A percentile compares a stretch with the other conserved stretches of the same genome.
phyloP scores from a whole-genome alignment of 1,284 basidiomycete species.

The Ceratorhiza oryzae-sativae region DNA sequence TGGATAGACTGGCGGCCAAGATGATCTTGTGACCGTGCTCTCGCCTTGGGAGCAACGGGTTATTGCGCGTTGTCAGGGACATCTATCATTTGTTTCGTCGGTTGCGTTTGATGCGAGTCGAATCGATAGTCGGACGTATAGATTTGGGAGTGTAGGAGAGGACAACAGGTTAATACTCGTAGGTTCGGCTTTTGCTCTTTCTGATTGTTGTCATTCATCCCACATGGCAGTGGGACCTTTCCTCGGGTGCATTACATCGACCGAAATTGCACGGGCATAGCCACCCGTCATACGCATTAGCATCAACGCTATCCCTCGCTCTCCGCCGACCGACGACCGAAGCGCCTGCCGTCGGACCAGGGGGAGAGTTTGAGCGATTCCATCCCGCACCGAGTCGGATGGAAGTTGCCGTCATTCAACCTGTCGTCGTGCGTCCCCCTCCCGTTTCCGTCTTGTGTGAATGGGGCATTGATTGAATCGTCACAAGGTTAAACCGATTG shows the following conservation, averaged over 20 bases:
- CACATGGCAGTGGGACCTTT: constrained; percentile 83
- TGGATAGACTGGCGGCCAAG: constrained; percentile 80
- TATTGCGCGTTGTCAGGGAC: constrained; percentile 96
- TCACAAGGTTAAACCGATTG: constrained; percentile 75
- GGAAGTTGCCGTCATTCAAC: constrained; percentile 90
- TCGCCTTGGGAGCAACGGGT: constrained; percentile 91
- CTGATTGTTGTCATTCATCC: too few species aligned
- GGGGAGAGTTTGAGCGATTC: constrained; percentile 52
- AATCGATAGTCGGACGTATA: constrained; percentile 84
- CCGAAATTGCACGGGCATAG: constrained; percentile 69
- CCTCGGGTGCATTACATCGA: constrained; percentile 75
- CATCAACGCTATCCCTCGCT: constrained; percentile 73
- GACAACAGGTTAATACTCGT: constrained; percentile 92
- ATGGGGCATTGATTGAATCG: background rate
- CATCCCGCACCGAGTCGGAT: constrained; percentile 88
- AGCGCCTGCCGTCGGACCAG: background rate
- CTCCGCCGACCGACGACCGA: constrained; percentile 42
- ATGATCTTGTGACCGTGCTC: constrained; percentile 92
- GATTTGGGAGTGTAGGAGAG: constrained; percentile 90
- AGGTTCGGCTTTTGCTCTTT: constrained; percentile 45
- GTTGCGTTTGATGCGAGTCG: constrained; percentile 89
- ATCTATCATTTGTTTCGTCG: constrained; percentile 90
- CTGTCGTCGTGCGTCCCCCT: constrained; percentile 74
- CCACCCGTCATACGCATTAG: constrained; percentile 74
- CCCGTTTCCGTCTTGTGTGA: background rate